Evolutionary conservation across 108 stramenopile species (phyloP), one percentile per base, ranked within the genome.

Genomic region (Nitzschia sp.): DNA sequence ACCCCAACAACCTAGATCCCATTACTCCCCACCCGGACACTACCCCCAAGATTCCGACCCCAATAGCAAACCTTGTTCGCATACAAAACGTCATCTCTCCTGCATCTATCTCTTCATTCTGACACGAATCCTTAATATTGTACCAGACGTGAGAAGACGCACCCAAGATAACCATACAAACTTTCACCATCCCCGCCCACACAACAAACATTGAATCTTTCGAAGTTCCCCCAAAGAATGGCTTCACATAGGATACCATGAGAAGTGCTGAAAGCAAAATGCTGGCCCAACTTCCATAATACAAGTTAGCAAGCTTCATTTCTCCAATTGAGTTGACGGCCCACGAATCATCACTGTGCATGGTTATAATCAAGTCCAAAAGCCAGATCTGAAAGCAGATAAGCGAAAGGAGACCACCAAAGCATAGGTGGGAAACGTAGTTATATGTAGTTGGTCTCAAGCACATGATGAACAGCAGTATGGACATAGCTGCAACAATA

Each of bases 241-340:
- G 57, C 39, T 75, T 71, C 9, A 73, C 3, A 53, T 80, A 83
- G 10, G 79, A 73, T 46, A 55, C 67, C 76, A 83, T 73, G 19
- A 70, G 76, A 34, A 80, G 11, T 6, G 76, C 76, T 3, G 79
- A 67, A 34, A 63, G 70, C 14, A 83, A 25, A 21, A 83, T 75
- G 11, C 74, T 59, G 11, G 71, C 73, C 78, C 83, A 83, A 6
- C 71, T 63, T 46, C 76, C 79, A 55, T 79, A 83, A 59, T 80
- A 83, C n/a, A 83, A 51, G 61, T 80, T 83, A 8, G 83, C 83
- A 21, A 69, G 66, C 53, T 80, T 56, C 42, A 83, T 78, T 51
- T 83, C 83, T 14, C 83, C 83, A 56, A 83, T 74, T 17, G 54
- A 46, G 67, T 83, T 83, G 24, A 83, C 83, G 8, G 83, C 83